phyloP scores from a whole-genome alignment of 179 eudicot species.

The Beta corolliflora region DNA sequence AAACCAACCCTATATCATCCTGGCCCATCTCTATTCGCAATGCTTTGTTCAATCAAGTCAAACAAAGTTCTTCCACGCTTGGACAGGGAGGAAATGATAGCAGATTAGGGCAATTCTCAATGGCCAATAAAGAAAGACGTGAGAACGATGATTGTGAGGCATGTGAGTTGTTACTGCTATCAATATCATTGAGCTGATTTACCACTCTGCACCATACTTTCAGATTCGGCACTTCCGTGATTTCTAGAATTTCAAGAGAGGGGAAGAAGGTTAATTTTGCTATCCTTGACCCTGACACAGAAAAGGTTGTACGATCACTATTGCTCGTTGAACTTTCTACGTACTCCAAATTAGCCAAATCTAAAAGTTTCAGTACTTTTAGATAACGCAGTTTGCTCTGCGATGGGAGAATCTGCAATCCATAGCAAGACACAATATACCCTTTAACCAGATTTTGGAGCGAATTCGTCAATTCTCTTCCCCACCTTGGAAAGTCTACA shows the following conservation, averaged over 20 bases:
- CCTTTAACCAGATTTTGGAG: conserved; percentile 13
- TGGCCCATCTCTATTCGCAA: not conserved
- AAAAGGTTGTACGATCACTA: not conserved
- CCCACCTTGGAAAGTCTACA: not conserved
- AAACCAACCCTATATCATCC: not conserved
- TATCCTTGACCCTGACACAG: not conserved
- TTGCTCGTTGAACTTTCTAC: not conserved
- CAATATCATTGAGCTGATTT: not conserved
- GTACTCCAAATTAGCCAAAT: not conserved
- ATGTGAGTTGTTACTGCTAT: not conserved
- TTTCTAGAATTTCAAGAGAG: not conserved
- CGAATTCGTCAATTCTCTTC: not conserved
- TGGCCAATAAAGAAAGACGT: not conserved
- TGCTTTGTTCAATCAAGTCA: not conserved
- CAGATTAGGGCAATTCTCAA: not conserved
- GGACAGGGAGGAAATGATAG: conserved; percentile 3
- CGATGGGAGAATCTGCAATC: not conserved
- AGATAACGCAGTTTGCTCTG: not conserved
- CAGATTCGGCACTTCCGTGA: not conserved
- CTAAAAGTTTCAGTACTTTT: not conserved
- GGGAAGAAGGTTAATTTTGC: not conserved
- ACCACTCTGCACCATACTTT: conserved; percentile 17
- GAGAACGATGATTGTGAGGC: not conserved
- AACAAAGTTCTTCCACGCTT: not conserved
- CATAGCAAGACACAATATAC: not conserved